A percentile compares a stretch with the other conserved stretches of the same genome.
Conservation (phyloP, 2,329 filamentous ascomycete genomes). For the Basipetospora chlamydospora region DNA sequence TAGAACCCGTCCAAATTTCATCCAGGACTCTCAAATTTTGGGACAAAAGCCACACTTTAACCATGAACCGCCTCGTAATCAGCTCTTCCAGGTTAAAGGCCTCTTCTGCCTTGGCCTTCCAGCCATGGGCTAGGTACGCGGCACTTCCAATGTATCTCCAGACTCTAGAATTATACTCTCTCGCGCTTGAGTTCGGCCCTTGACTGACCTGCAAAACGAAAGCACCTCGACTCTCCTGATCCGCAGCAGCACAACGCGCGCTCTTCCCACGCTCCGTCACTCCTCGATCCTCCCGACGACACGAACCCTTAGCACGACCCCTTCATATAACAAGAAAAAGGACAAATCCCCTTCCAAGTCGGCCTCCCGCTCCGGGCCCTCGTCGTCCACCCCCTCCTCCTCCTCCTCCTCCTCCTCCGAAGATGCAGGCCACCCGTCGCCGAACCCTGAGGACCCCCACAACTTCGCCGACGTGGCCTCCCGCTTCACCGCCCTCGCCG, state of each 20-base stretch:
- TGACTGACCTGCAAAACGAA: too few relatives aligned
- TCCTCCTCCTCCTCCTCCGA: constrained; percentile 12
- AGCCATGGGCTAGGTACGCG: constrained; percentile 1
- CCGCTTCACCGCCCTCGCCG: constrained; percentile 25
- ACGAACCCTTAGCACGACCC: constrained; percentile 18
- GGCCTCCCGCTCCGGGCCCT: constrained; percentile 7
- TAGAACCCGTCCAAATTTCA: too few relatives aligned
- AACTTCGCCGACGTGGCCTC: constrained; percentile 33
- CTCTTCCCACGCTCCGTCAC: neutral
- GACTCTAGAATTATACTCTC: too few relatives aligned
- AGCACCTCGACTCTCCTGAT: too few relatives aligned
- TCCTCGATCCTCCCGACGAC: neutral
- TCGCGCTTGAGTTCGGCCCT: too few relatives aligned
- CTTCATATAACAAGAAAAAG: constrained; percentile 21
- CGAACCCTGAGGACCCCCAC: constrained; percentile 28
- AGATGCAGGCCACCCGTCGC: constrained; percentile 13
- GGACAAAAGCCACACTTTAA: too few relatives aligned
- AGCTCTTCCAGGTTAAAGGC: constrained; percentile 3
- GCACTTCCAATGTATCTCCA: neutral
- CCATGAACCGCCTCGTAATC: constrained; percentile 1
- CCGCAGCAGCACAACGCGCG: too few relatives aligned
- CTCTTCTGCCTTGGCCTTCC: neutral
- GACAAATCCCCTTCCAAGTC: constrained; percentile 8
- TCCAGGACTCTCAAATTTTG: too few relatives aligned
- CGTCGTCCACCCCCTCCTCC: constrained; percentile 10